phyloP scores from a whole-genome alignment of 192 early-diverging fungal genomes.

The Gonapodya sp. region DNA sequence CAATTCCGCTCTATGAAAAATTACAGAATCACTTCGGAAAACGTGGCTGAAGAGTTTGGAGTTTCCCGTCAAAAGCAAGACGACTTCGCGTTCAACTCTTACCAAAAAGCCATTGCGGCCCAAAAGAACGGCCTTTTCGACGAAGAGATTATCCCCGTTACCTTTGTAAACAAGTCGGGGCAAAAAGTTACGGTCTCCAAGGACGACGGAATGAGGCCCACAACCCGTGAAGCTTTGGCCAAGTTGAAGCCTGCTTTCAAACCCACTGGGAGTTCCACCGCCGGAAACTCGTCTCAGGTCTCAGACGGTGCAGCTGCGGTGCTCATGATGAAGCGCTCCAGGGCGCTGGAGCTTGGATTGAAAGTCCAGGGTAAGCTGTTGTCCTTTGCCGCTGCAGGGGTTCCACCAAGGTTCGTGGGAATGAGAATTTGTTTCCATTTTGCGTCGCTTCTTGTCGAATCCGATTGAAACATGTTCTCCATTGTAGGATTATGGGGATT shows the following conservation, averaged over 20 bases:
- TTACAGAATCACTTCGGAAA: slow-evolving; percentile 86
- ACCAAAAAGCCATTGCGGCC: slow-evolving; percentile 71
- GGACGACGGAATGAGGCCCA: slow-evolving; percentile 88
- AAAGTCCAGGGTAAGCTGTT: slow-evolving; percentile 73
- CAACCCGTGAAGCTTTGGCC: slow-evolving; percentile 67
- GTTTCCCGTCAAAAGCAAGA: slow-evolving; percentile 85
- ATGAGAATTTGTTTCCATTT: too few relatives aligned
- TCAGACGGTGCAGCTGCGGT: slow-evolving; percentile 96
- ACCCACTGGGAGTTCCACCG: slow-evolving; percentile 75
- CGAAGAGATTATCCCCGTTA: slow-evolving; percentile 83
- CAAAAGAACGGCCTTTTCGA: slow-evolving; percentile 86
- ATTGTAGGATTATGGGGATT: slow-evolving; percentile 76
- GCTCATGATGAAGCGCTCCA: slow-evolving; percentile 87
- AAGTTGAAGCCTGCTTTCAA: slow-evolving; percentile 87
- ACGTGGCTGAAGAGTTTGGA: slow-evolving; percentile 82
- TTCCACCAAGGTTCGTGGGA: slow-evolving; percentile 59
- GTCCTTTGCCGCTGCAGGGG: slow-evolving; percentile 78
- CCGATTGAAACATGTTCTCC: not conserved
- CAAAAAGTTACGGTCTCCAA: slow-evolving; percentile 61
- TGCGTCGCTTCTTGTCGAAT: slow-evolving; percentile 7
- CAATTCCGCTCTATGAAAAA: slow-evolving; percentile 17
- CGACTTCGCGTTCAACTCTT: slow-evolving; percentile 74
- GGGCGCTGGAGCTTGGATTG: slow-evolving; percentile 75
- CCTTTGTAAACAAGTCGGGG: slow-evolving; percentile 68
- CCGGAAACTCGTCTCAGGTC: slow-evolving; percentile 95